Evolutionary conservation across 192 early-diverging fungal species (phyloP), one percentile per base, ranked within the genome.

Genomic region (Endogone sp.): DNA sequence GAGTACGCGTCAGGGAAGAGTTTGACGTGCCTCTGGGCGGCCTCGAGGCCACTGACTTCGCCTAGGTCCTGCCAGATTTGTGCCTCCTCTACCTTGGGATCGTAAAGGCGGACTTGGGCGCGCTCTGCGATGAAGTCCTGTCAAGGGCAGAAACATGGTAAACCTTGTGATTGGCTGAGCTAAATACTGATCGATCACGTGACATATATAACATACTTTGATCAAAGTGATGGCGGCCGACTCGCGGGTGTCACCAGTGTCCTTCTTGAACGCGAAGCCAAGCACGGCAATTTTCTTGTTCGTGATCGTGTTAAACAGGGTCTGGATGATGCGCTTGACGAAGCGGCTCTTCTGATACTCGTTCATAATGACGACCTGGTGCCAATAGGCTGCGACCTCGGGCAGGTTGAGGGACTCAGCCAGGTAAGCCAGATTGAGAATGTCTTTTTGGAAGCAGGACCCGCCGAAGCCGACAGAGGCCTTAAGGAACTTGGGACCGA

Each of bases 221-320:
- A 89, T 88, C 29, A 98, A 77, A 2, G 85, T 87, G 55, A 94
- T 94, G n/a, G 95, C 94, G 28, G 95, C 92, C 37, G 92, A 91
- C 81, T 96, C 93, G 63, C 95, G 85, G 29, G 95, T 92, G 80
- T 98, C 95, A 66, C 92, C 92, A 28, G 94, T 98, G 71, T 94
- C 91, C 77, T 92, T 93, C 84, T 98, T 98, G 83, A 93, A 98
- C 0, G 95, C 93, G 79, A 98, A 98, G 4, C 95, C 95, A 62
- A 93, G 82, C 24, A 94, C 76, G 3, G 90, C 89, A 66, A 98
- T 81, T 62, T 82, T 85, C 79, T 90, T 93, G 75, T 92, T 86
- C 22, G 88, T 86, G 71, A 95, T 86, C 26, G 90, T 91, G 80
- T 91, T 89, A 75, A 92, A 92, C 4, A 93, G 82, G 11, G 77